Evolutionary conservation across 2,329 filamentous ascomycete species (phyloP).

Genomic region (Pseudogymnoascus destructans): DNA sequence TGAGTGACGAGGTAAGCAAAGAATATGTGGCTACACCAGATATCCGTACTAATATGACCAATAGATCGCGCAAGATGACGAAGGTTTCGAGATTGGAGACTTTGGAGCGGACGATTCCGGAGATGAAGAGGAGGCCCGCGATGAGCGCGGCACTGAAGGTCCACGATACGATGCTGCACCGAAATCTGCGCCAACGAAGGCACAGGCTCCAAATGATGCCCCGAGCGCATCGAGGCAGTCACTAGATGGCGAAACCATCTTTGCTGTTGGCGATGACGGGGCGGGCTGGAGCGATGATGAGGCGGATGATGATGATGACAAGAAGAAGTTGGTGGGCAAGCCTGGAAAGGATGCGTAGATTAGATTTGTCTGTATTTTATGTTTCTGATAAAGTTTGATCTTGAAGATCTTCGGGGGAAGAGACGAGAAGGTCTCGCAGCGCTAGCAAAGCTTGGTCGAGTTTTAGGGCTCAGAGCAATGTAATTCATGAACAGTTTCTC

Average conservation of each 20-base stretch:
- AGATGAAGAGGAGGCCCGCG: conserved; percentile 47
- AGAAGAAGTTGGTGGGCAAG: conserved; percentile 37
- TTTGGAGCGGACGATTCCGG: conserved; percentile 58
- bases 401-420: not conserved
- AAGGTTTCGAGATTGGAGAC: conserved; percentile 92
- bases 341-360: conserved; percentile 1
- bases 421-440: not conserved
- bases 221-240: conserved; percentile 37
- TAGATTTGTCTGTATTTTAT: conserved; percentile 8
- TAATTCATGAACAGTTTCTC: not conserved
- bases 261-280: conserved; percentile 74
- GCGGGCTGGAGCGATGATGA: conserved; percentile 69
- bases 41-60: not conserved
- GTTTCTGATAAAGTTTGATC: not conserved
- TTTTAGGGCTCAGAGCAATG: conserved; percentile 4
- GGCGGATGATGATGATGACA: conserved; percentile 42
- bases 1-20: conserved; percentile 74
- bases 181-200: conserved; percentile 17
- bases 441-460: not conserved
- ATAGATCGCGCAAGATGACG: conserved; percentile 88
- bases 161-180: conserved; percentile 24
- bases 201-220: conserved; percentile 14
- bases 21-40: not conserved
- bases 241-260: conserved; percentile 85
- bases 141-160: conserved; percentile 26